Evolutionary conservation across 257 asterid species (phyloP).

Genomic region (Penstemon barbatus): DNA sequence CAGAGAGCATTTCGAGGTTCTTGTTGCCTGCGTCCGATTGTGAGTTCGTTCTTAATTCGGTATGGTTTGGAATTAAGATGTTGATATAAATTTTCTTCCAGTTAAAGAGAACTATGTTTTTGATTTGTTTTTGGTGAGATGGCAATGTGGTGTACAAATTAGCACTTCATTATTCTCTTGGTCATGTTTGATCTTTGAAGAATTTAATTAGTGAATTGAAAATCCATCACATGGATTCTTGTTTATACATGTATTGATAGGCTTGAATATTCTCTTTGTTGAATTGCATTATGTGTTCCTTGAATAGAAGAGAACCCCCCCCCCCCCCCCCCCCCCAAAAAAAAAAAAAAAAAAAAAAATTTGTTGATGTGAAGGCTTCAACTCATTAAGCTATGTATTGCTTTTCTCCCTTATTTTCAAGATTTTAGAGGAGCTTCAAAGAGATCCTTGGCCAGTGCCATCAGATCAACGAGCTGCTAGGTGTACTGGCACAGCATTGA

Average conservation of each 20-base stretch:
- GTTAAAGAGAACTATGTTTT: conserved; percentile 3
- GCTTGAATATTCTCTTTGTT: not conserved
- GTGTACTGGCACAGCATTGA: conserved; percentile 92
- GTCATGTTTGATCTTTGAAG: too few relatives aligned
- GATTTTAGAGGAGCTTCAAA: conserved; percentile 98
- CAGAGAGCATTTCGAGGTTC: conserved; percentile 89
- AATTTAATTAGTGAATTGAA: not conserved
- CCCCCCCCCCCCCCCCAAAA: too few relatives aligned
- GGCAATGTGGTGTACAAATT: not conserved
- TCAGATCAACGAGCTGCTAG: conserved; percentile 89
- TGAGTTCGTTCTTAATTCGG: conserved; percentile 89
- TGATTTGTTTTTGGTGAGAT: conserved; percentile 15
- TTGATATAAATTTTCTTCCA: conserved; percentile 16
- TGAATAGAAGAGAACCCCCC: not conserved
- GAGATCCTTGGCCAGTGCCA: conserved; percentile 95
- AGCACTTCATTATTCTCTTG: not conserved
- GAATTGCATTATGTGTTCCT: conserved; percentile 2
- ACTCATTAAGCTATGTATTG: conserved; percentile 29
- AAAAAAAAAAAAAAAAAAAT: too few relatives aligned
- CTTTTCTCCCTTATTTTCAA: conserved; percentile 33
- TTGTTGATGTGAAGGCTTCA: conserved; percentile 24
- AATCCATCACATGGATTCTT: not conserved
- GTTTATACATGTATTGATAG: not conserved
- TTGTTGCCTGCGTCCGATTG: conserved; percentile 96
- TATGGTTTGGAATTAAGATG: conserved; percentile 39